A percentile compares a stretch with the other conserved stretches of the same genome.
Conservation (phyloP, 192 early-diverging fungal species). For the Thamnidium elegans region DNA sequence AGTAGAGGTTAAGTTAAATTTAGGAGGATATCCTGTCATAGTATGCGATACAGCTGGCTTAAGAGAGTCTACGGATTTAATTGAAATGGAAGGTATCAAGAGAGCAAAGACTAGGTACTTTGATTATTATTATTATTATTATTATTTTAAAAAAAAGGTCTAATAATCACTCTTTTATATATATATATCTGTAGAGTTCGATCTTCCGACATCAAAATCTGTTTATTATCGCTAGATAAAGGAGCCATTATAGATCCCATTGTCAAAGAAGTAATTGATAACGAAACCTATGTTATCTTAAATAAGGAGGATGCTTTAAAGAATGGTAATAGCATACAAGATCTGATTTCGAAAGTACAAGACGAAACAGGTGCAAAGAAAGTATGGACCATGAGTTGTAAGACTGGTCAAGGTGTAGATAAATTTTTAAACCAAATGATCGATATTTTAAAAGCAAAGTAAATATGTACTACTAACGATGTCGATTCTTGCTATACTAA, state of each 20-base stretch:
- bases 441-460: constrained; percentile 41
- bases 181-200: constrained; percentile 28
- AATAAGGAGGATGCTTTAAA: constrained; percentile 60
- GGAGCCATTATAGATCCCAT: constrained; percentile 30
- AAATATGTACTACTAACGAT: constrained; percentile 1
- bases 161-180: background rate
- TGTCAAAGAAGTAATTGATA: constrained; percentile 39
- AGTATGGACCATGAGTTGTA: constrained; percentile 48
- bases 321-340: background rate
- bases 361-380: constrained; percentile 18
- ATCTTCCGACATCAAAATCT: constrained; percentile 65
- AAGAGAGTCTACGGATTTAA: constrained; percentile 51
- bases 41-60: constrained; percentile 73
- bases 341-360: background rate
- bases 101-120: constrained; percentile 53
- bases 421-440: constrained; percentile 42
- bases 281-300: constrained; percentile 58
- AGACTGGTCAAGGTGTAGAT: constrained; percentile 50
- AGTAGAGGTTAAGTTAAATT: constrained; percentile 67
- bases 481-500: background rate
- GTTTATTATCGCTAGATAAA: constrained; percentile 48
- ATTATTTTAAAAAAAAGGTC: too few species aligned
- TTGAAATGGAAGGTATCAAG: constrained; percentile 69
- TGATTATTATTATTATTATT: too few species aligned
- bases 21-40: constrained; percentile 76